Conservation (phyloP, 441 rosid species). For the Oxalis stricta region DNA sequence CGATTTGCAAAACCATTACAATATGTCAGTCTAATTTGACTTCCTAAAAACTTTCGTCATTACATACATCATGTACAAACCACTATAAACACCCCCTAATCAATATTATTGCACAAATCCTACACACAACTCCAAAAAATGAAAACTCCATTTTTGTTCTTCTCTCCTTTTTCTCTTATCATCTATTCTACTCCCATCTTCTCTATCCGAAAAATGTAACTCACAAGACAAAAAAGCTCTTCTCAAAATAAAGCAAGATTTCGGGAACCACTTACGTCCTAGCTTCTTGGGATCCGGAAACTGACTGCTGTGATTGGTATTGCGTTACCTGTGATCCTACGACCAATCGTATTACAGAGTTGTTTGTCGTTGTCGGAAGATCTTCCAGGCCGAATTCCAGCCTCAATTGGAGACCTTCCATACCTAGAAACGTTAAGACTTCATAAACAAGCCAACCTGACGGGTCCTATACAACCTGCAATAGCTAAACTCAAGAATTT, state of each 20-base stretch:
- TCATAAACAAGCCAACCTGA: slow-evolving; percentile 37
- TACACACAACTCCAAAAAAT: no score
- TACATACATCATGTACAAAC: no score
- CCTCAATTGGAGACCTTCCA: slow-evolving; percentile 44
- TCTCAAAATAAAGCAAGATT: slow-evolving; percentile 35
- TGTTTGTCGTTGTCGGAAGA: slow-evolving; percentile 37
- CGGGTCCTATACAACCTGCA: slow-evolving; percentile 44
- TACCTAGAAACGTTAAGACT: slow-evolving; percentile 36
- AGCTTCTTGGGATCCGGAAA: slow-evolving; percentile 41
- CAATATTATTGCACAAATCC: no score
- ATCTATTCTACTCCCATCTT: slow-evolving; percentile 15
- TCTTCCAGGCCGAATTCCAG: slow-evolving; percentile 41
- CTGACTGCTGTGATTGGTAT: slow-evolving; percentile 63
- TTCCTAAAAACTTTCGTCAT: no score
- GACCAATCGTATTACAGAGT: slow-evolving; percentile 32
- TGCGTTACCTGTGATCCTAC: slow-evolving; percentile 36
- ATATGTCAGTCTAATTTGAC: no score
- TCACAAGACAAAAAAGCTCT: slow-evolving; percentile 37
- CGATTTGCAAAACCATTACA: no score
- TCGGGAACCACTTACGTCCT: slow-evolving; percentile 52
- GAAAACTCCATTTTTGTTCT: slow-evolving; percentile 3
- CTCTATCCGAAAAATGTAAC: slow-evolving; percentile 29
- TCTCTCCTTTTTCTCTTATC: slow-evolving; percentile 13
- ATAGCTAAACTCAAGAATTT: slow-evolving; percentile 53
- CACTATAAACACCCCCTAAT: no score